Conservation (phyloP, 2,329 filamentous ascomycete genomes). For the Fusarium euwallaceae region DNA sequence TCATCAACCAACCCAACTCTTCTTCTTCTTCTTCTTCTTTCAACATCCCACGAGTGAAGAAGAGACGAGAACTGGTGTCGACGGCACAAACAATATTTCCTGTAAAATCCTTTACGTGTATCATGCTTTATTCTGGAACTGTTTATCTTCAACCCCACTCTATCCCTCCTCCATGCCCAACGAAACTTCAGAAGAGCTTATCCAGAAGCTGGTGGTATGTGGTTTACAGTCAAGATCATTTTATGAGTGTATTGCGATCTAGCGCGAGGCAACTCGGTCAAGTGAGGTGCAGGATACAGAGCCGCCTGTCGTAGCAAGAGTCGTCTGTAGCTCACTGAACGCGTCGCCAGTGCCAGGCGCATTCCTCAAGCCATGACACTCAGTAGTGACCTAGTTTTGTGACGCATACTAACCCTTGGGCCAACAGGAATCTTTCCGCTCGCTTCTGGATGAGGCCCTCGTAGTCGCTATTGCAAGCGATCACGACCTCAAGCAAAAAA, state of each 20-base stretch:
- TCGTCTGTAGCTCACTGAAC: slow-evolving; percentile 13
- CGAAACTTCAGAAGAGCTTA: slow-evolving; percentile 39
- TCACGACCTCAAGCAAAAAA: slow-evolving; percentile 70
- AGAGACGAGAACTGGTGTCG: not conserved
- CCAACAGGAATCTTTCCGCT: slow-evolving; percentile 76
- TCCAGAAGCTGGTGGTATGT: slow-evolving; percentile 50
- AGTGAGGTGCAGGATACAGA: not conserved
- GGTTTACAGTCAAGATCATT: not conserved
- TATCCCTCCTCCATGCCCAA: slow-evolving; percentile 41
- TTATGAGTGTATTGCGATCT: not conserved
- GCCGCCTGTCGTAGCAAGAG: not conserved
- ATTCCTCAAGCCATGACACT: not conserved
- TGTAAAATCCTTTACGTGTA: slow-evolving; percentile 21
- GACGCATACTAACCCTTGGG: slow-evolving; percentile 20
- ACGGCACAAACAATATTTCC: not conserved
- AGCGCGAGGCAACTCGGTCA: not conserved
- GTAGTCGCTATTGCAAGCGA: slow-evolving; percentile 83
- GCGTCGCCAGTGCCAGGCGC: not conserved
- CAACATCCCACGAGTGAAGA: slow-evolving; percentile 9
- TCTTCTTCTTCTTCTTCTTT: slow-evolving; percentile 11
- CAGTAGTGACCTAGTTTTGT: not conserved
- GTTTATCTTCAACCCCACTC: slow-evolving; percentile 21
- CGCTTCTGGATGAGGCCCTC: slow-evolving; percentile 81
- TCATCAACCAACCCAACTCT: slow-evolving; percentile 12
- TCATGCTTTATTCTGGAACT: slow-evolving; percentile 39